These are phyloP conservation scores for Phytophthora multivora DNA, from an alignment of 352 stramenopile genomes.

Conservation along the genomic window DNA sequence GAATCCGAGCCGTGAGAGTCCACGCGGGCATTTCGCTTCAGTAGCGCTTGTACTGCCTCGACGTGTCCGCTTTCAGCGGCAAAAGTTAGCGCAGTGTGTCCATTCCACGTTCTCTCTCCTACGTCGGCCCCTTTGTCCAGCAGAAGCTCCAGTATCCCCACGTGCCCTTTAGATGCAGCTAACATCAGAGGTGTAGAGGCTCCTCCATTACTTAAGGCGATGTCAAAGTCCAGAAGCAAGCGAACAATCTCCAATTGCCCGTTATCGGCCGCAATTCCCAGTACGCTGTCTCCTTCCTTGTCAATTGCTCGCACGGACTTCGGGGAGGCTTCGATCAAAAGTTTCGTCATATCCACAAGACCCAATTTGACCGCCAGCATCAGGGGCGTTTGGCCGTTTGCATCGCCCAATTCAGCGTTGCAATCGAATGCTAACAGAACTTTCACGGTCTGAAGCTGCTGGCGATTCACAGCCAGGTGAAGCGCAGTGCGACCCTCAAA, in stretches of 20 bases:
- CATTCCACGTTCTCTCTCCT: slow-evolving; percentile 7
- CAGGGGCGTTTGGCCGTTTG: neutral
- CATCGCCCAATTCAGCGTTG: slow-evolving; percentile 1
- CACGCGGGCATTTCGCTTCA: neutral
- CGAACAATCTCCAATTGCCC: slow-evolving; percentile 4
- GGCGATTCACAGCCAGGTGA: slow-evolving; percentile 1
- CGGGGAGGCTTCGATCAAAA: neutral
- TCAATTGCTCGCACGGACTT: slow-evolving; percentile 5
- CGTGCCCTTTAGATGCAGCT: slow-evolving; percentile 8
- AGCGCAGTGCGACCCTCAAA: slow-evolving; percentile 11
- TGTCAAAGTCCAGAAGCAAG: slow-evolving; percentile 1
- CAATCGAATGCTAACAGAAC: slow-evolving; percentile 10
- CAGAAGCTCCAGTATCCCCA: slow-evolving; percentile 9
- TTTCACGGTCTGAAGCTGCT: neutral
- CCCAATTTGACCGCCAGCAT: slow-evolving; percentile 4
- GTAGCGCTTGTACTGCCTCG: neutral
- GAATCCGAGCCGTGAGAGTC: neutral
- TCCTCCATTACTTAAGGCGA: slow-evolving; percentile 9
- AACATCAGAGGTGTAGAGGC: slow-evolving; percentile 21
- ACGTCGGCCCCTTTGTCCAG: slow-evolving; percentile 8
- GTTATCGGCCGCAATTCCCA: slow-evolving; percentile 5
- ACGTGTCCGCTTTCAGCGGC: slow-evolving; percentile 12
- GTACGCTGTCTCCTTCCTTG: slow-evolving; percentile 8
- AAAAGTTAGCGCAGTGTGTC: slow-evolving; percentile 20
- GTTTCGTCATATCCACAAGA: neutral